Conservation (phyloP, 1,284 basidiomycete genomes). For the Trametes sp. region DNA sequence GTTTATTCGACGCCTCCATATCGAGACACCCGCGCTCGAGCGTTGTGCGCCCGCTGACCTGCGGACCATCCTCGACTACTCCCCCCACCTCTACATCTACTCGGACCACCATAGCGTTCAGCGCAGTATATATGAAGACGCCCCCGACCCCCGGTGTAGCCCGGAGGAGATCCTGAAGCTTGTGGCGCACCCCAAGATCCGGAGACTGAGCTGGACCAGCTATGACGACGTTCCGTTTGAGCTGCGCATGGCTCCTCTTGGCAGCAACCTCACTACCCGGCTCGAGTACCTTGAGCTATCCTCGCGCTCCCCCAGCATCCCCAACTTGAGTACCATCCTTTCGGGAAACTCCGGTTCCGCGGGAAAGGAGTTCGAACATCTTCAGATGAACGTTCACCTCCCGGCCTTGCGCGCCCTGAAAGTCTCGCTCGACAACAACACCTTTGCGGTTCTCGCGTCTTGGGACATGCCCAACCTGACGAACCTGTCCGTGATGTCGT, state of each 20-base stretch:
- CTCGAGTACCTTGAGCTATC: constrained; percentile 67
- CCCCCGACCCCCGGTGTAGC: constrained; percentile 53
- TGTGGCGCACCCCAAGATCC: constrained; percentile 63
- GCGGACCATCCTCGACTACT: constrained; percentile 67
- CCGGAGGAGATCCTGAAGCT: constrained; percentile 63
- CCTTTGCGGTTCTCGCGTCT: constrained; percentile 66
- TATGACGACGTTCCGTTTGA: constrained; percentile 72
- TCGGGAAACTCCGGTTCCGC: constrained; percentile 18
- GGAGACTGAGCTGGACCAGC: constrained; percentile 71
- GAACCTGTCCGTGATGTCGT: constrained; percentile 69
- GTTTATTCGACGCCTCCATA: constrained; percentile 68
- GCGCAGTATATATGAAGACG: constrained; percentile 54
- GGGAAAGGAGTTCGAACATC: constrained; percentile 35
- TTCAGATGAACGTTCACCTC: constrained; percentile 46
- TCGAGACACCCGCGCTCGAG: constrained; percentile 72
- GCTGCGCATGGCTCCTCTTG: constrained; percentile 59
- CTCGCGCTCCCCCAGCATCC: constrained; percentile 44
- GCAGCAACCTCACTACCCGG: constrained; percentile 55
- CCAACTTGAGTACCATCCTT: constrained; percentile 36
- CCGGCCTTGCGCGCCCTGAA: constrained; percentile 71
- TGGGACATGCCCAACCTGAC: constrained; percentile 66
- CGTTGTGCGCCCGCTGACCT: constrained; percentile 72
- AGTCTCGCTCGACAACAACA: constrained; percentile 72
- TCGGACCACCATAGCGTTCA: constrained; percentile 70
- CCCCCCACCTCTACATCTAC: constrained; percentile 64